Conservation (phyloP, 2,329 filamentous ascomycete species). For the Calonectria naviculata region DNA sequence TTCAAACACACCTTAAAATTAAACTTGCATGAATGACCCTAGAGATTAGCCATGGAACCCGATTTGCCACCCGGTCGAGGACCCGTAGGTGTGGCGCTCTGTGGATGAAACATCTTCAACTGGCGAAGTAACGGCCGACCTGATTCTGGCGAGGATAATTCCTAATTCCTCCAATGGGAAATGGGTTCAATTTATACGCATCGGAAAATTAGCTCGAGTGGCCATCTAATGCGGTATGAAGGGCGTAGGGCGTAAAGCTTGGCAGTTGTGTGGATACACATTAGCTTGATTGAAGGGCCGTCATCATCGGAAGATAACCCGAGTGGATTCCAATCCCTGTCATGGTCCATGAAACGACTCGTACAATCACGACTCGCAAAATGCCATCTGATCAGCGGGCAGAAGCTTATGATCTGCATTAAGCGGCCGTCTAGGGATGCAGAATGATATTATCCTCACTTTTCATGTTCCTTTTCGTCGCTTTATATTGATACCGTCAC, state of each 20-base stretch:
- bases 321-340: not conserved
- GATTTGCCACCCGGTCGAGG: not conserved
- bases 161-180: not conserved
- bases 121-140: not conserved
- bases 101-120: not conserved
- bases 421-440: no score
- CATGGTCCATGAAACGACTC: not conserved
- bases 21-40: not conserved
- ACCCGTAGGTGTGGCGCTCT: not conserved
- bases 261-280: not conserved
- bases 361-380: not conserved
- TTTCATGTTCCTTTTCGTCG: no score
- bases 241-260: not conserved
- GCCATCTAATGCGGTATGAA: not conserved
- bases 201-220: not conserved
- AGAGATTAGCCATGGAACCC: not conserved
- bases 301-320: not conserved
- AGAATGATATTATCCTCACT: no score
- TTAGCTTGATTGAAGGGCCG: not conserved
- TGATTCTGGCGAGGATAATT: not conserved
- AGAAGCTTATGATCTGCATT: not conserved
- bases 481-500: no score
- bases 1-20: not conserved
- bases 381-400: not conserved
- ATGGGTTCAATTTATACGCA: not conserved